Base-by-base conservation (phyloP, 192 early-diverging fungal species). In the Backusella tarrabulga region DNA sequence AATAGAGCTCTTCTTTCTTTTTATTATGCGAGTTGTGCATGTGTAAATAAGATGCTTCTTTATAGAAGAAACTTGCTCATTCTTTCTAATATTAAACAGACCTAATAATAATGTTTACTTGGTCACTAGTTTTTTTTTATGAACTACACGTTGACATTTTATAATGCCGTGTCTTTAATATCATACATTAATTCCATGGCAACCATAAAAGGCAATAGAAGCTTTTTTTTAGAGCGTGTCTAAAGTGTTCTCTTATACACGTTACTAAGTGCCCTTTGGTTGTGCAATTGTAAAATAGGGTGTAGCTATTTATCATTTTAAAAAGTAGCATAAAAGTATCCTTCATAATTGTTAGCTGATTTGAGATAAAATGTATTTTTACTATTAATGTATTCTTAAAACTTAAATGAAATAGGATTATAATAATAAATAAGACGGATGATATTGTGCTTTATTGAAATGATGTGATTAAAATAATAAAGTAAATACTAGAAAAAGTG, bases 1-100 rank as follows among this genome's bases (percentile, higher is more conserved):
- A 92, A 74, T 87, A 77, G 68, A 67, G 5, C 11, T 23, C 6
- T 63, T 29, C 29, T 70, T 38, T 35, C 19, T 35, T 11, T 9
- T 71, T 63, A 63, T 71, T 17, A 63, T 63, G 12, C n/a, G 56
- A 63, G 23, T 63, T 29, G 3, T 63, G 23, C 11, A 14, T 29
- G 56, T 63, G 56, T 63, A 63, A 63, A 63, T 63, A 63, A 63
- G 26, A 63, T 26, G 21, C n/a, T n/a, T 54, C 52, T 54, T 54
- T 5, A 21, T 54, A 21, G 7, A 63, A 63, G 26, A 63, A 29
- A 8, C 56, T 63, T 63, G 23, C 26, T 63, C 56, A 63, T 29
- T 63, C 26, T 23, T 63, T 63, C 12, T 63, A 50, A 50, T 50
- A 6, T 50, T 50, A n/a, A 50, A 50, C 15, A 17, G 21, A 3